Conservation (phyloP, 2,329 filamentous ascomycete species). For the Diaporthe vaccinii region DNA sequence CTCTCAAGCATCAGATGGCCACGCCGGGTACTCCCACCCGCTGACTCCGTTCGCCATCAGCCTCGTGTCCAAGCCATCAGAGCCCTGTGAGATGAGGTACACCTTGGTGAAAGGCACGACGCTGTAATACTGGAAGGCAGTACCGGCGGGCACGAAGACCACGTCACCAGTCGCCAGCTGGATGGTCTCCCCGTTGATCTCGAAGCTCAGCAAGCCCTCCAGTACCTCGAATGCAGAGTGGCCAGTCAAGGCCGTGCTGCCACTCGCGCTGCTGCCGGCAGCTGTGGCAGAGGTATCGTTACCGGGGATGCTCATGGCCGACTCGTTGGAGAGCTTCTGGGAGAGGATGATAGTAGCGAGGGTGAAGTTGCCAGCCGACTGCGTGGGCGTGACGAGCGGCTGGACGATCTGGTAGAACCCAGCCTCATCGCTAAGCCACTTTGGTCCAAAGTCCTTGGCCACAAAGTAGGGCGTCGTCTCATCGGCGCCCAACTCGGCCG, state of each 20-base stretch:
- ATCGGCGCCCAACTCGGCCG: constrained; percentile 51
- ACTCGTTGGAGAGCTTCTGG: constrained; percentile 28
- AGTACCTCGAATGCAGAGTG: constrained; percentile 41
- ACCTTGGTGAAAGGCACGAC: constrained; percentile 43
- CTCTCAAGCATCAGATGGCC: constrained; percentile 1
- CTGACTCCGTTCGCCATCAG: constrained; percentile 34
- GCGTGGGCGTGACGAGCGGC: constrained; percentile 56
- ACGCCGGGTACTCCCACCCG: constrained; percentile 35
- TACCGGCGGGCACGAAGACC: constrained; percentile 39
- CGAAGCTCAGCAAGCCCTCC: constrained; percentile 41
- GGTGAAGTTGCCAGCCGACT: constrained; percentile 58
- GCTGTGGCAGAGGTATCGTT: neutral
- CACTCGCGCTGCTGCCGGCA: neutral
- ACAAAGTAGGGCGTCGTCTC: constrained; percentile 55
- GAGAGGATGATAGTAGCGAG: constrained; percentile 57
- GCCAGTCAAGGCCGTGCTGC: constrained; percentile 27
- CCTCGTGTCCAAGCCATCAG: constrained; percentile 39
- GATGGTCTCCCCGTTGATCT: constrained; percentile 38
- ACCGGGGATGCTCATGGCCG: constrained; percentile 21
- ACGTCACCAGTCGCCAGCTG: constrained; percentile 41
- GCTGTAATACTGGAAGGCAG: constrained; percentile 38
- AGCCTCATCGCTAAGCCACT: constrained; percentile 55
- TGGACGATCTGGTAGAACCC: constrained; percentile 58
- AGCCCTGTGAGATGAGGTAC: constrained; percentile 41
- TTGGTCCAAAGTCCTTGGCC: constrained; percentile 61